Evolutionary conservation across 2,329 filamentous ascomycete species (phyloP).

Genomic region (Lachnellula suecica): DNA sequence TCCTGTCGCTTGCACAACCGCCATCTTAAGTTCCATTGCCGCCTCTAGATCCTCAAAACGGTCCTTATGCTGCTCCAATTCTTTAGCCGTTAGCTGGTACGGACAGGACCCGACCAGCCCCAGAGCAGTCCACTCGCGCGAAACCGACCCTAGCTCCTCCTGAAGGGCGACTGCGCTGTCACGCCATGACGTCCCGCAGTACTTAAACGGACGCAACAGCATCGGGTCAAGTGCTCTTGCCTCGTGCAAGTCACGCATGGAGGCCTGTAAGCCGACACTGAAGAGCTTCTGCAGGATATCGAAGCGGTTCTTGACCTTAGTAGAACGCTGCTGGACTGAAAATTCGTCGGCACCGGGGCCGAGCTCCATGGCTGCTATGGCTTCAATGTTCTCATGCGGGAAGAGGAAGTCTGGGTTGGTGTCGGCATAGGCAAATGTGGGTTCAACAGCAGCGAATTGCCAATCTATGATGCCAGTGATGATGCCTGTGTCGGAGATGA

Average conservation of each 20-base stretch:
- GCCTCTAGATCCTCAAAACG: conserved; percentile 18
- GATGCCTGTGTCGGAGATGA: conserved; percentile 38
- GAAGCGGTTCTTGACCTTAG: too few relatives aligned
- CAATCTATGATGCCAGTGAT: conserved; percentile 42
- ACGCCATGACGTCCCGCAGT: conserved; percentile 41
- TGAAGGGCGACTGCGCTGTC: conserved; percentile 38
- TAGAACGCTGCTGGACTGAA: conserved; percentile 28
- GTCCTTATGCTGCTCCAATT: conserved; percentile 16
- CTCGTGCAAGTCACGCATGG: conserved; percentile 30
- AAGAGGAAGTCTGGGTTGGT: conserved; percentile 39
- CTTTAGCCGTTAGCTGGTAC: conserved; percentile 17
- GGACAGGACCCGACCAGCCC: conserved; percentile 36
- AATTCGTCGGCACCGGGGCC: background rate
- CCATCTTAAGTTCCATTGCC: conserved; percentile 16
- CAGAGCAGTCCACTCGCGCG: conserved; percentile 37
- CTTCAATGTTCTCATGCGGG: conserved; percentile 20
- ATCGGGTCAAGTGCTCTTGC: conserved; percentile 36
- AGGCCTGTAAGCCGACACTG: conserved; percentile 32
- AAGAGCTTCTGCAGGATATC: conserved; percentile 29
- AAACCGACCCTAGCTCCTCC: conserved; percentile 40
- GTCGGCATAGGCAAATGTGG: conserved; percentile 39
- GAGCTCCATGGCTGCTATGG: background rate
- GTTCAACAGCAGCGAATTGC: conserved; percentile 40
- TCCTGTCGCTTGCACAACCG: conserved; percentile 11
- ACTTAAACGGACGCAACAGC: conserved; percentile 39